Percentiles rank a stretch among this genome's conserved stretches.
phyloP scores from a whole-genome alignment of 495 filamentous ascomycete genomes.

The Aspergillus egyptiacus region DNA sequence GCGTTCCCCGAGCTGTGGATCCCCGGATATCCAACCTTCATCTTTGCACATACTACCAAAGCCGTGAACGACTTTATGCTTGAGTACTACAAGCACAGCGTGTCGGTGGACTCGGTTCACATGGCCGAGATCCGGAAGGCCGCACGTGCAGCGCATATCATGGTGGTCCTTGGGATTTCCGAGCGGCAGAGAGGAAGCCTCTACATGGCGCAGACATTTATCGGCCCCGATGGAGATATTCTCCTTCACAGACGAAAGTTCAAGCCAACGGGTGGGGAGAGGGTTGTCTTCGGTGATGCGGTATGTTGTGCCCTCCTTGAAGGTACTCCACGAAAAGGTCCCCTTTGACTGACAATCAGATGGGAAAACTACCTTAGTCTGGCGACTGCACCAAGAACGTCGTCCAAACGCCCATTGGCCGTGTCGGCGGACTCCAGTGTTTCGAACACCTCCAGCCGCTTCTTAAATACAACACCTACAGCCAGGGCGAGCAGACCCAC shows the following conservation, averaged over 20 bases:
- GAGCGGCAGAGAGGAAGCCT: conserved; percentile 40
- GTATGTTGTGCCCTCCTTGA: conserved; percentile 19
- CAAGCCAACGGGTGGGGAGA: conserved; percentile 55
- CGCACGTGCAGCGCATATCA: conserved; percentile 20
- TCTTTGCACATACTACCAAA: neutral
- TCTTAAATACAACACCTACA: conserved; percentile 28
- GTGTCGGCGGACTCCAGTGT: conserved; percentile 25
- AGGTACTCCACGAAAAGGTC: no score
- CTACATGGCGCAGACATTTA: conserved; percentile 52
- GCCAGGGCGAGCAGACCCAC: conserved; percentile 32
- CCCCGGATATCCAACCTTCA: conserved; percentile 32
- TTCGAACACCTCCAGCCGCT: conserved; percentile 34
- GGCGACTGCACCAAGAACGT: conserved; percentile 9
- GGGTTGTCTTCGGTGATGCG: conserved; percentile 50
- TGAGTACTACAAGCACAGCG: conserved; percentile 24
- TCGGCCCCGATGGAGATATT: conserved; percentile 40
- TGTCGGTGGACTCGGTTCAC: conserved; percentile 24
- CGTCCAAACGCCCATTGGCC: conserved; percentile 19
- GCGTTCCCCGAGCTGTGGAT: conserved; percentile 38
- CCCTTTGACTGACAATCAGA: no score
- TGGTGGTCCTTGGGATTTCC: conserved; percentile 42
- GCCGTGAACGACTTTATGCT: neutral
- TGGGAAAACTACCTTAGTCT: no score
- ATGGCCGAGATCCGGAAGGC: conserved; percentile 26
- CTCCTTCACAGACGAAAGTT: conserved; percentile 47